Percentiles rank a stretch among this genome's conserved stretches.
Conservation (phyloP, 1,284 basidiomycete genomes). For the Schizophyllum commune region DNA sequence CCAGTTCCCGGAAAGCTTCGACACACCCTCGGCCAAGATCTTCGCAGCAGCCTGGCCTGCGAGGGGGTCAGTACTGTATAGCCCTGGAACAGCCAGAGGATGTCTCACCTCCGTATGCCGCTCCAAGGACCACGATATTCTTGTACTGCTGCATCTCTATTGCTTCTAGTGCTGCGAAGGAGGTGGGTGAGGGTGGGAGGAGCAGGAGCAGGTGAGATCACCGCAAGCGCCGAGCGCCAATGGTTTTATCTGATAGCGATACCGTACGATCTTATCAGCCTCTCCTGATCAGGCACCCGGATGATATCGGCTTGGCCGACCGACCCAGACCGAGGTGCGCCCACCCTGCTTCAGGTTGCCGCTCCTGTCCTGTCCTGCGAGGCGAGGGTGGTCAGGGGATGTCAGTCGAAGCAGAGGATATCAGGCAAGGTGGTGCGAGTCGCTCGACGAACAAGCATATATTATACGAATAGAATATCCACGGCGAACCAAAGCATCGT, state of each 20-base stretch:
- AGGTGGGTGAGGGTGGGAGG: background rate
- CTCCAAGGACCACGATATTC: conserved; percentile 53
- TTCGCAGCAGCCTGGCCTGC: conserved; percentile 46
- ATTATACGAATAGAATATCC: background rate
- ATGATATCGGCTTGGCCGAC: background rate
- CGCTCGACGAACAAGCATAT: background rate
- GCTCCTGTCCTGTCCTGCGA: too few species aligned
- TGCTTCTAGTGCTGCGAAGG: too few species aligned
- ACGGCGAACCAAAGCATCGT: background rate
- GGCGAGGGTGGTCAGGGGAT: too few species aligned
- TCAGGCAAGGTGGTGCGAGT: background rate
- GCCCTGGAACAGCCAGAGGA: background rate
- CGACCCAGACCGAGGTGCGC: background rate
- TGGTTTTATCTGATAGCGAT: background rate
- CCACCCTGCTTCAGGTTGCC: background rate
- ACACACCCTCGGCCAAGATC: conserved; percentile 47
- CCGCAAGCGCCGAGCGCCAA: background rate
- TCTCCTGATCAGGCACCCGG: too few species aligned
- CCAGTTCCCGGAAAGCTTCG: conserved; percentile 36
- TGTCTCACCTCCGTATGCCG: conserved; percentile 47
- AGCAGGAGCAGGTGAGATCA: background rate
- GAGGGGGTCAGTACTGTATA: background rate
- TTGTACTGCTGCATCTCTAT: conserved; percentile 14
- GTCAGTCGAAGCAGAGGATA: background rate
- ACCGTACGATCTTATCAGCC: too few species aligned